Evolutionary conservation across 2,329 filamentous ascomycete genomes (phyloP).

Genomic region (Diplodia scrobiculata): DNA sequence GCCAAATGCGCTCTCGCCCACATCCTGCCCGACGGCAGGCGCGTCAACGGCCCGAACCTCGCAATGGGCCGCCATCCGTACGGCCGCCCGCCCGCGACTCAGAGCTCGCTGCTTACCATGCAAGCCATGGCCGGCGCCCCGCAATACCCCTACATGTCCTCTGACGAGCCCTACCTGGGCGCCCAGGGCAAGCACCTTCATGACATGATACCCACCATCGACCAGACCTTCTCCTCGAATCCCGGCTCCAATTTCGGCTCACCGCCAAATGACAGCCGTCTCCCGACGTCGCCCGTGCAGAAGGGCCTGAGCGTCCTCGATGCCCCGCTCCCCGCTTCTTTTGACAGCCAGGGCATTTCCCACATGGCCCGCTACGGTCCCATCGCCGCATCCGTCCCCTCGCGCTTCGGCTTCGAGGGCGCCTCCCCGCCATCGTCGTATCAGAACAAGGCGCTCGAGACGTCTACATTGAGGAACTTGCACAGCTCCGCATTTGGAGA

Average conservation of each 20-base stretch:
- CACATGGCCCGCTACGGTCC: conserved; percentile 87
- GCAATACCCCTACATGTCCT: conserved; percentile 46
- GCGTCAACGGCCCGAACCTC: conserved; percentile 78
- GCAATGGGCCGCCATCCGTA: conserved; percentile 51
- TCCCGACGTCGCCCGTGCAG: conserved; percentile 75
- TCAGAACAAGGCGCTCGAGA: conserved; percentile 61
- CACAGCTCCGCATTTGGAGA: conserved; percentile 68
- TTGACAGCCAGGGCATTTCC: conserved; percentile 93
- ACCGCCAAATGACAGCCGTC: conserved; percentile 70
- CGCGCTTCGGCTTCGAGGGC: conserved; percentile 85
- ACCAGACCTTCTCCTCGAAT: conserved; percentile 61
- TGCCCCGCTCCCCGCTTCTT: conserved; percentile 88
- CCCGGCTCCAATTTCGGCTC: conserved; percentile 74
- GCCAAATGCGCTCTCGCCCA: conserved; percentile 97
- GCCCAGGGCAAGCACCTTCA: conserved; percentile 44
- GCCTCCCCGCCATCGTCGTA: conserved; percentile 72
- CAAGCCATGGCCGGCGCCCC: conserved; percentile 51
- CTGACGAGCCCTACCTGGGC: conserved; percentile 46
- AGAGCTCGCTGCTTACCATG: conserved; percentile 69
- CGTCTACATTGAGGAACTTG: conserved; percentile 62
- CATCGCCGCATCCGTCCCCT: conserved; percentile 88
- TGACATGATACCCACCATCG: conserved; percentile 58
- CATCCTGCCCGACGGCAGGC: conserved; percentile 86
- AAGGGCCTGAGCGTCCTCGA: conserved; percentile 86
- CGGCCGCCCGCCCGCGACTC: conserved; percentile 65